Evolutionary conservation across 179 eudicot species (phyloP).

Genomic region (Heliamphora pulchella): DNA sequence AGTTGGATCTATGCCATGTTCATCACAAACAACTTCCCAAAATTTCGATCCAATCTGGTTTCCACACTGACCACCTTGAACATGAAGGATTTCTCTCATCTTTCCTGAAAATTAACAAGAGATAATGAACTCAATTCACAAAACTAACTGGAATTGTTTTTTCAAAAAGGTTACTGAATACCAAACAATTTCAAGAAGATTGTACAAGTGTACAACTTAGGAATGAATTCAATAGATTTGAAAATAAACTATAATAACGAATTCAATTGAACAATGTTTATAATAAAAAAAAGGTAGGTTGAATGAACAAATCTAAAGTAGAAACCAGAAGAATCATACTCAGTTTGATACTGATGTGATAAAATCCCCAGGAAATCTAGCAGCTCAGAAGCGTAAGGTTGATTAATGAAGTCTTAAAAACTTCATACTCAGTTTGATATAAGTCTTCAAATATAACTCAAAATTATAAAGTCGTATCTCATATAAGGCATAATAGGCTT

Average conservation of each 20-base stretch:
- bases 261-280: not conserved
- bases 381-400: not conserved
- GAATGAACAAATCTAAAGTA: not conserved
- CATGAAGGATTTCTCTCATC: slow-evolving; percentile 81
- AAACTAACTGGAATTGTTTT: not conserved
- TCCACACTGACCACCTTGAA: slow-evolving; percentile 85
- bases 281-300: not conserved
- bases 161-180: too few relatives aligned
- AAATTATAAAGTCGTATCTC: too few relatives aligned
- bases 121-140: not conserved
- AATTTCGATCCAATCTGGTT: slow-evolving; percentile 82
- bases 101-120: slow-evolving; percentile 27
- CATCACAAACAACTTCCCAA: slow-evolving; percentile 79
- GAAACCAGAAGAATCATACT: not conserved
- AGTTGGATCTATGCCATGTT: slow-evolving; percentile 53
- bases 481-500: too few relatives aligned
- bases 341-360: not conserved
- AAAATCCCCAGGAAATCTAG: not conserved
- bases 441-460: too few relatives aligned
- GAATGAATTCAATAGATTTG: not conserved
- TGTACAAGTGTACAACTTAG: not conserved
- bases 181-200: not conserved
- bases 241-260: not conserved
- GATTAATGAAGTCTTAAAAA: not conserved
- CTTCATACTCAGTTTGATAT: not conserved